phyloP scores from a whole-genome alignment of 73 alveolate species.

The Tetrahymena elliotti region DNA sequence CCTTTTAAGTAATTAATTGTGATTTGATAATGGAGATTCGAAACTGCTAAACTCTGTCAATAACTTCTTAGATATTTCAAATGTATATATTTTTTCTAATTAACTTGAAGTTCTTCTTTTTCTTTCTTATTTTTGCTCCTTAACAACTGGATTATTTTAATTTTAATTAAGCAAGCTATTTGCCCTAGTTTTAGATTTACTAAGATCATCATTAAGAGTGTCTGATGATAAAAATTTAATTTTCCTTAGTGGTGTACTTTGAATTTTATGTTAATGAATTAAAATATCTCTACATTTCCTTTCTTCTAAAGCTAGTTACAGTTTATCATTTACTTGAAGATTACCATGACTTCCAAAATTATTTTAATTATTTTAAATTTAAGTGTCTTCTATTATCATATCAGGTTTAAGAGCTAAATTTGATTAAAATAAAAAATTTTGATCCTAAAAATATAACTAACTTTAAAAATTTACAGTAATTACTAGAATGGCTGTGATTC shows the following conservation, averaged over 20 bases:
- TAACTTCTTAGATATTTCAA: not conserved
- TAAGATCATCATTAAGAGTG: not conserved
- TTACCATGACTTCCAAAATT: not conserved
- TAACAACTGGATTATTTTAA: not conserved
- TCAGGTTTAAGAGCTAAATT: not conserved
- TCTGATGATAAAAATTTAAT: not conserved
- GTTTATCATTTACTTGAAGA: not conserved
- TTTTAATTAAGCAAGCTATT: not conserved
- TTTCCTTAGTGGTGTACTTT: not conserved
- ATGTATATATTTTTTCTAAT: not conserved
- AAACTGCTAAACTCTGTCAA: not conserved
- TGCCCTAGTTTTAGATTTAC: not conserved
- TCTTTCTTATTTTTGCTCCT: not conserved
- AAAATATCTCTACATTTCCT: not conserved
- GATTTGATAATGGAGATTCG: not conserved
- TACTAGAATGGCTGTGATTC: not conserved
- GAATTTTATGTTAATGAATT: not conserved
- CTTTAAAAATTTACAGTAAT: not conserved
- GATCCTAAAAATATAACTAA: too few species aligned
- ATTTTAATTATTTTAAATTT: too few species aligned
- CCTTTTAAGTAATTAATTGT: not conserved
- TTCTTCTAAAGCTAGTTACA: not conserved
- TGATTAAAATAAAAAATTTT: too few species aligned
- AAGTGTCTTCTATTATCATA: not conserved
- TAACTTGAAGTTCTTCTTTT: not conserved